Evolutionary conservation across 1,284 basidiomycete species (phyloP), one percentile per base, ranked within the genome.

Genomic region (Cronartium quercuum): DNA sequence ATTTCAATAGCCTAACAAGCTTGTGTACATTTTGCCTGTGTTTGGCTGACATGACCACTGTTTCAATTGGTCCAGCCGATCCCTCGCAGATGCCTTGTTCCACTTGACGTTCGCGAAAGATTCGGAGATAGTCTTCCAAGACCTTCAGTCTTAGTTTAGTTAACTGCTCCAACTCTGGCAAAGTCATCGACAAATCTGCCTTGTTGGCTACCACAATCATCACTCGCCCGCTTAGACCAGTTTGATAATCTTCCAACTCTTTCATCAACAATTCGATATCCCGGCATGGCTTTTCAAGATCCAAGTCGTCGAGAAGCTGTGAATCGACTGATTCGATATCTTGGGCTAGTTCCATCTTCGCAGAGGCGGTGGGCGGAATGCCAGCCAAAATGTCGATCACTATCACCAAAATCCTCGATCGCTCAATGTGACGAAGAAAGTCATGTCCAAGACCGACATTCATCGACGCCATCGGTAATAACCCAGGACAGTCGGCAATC

Each of bases 401-500:
- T 80, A 95, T 97, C 0, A 89, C 91, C 2, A 98, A 86, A 4
- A 91, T 90, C 40, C 89, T 87, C 6, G 92, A 94, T 2, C 95
- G 88, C 81, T 98, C 95, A 81, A 98, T 91, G 6, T 92, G 91
- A 1, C 93, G 88, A 34, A 99, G 83, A 84, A 98, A 98, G 0
- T 90, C 90, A 82, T 98, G 94, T 0, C 96, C 96, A 0, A 98
- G 85, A 0, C 95, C 95, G 57, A 93, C 88, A 81, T 95, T 91
- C 77, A 91, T 87, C 1, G 92, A 91, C 0, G 94, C 92, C 10
- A 87, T 86, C 6, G 87, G 86, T 65, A 98, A 89, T 38, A 98
- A 87, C 12, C 95, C 95, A 0, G 96, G 95, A 80, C 98, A 96
- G 83, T 99, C 95, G n/a, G 94, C 91, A 75, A 99, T 89, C 0